Evolutionary conservation across 176 grass and related monocot species (phyloP).

Genomic region (Poa annua): DNA sequence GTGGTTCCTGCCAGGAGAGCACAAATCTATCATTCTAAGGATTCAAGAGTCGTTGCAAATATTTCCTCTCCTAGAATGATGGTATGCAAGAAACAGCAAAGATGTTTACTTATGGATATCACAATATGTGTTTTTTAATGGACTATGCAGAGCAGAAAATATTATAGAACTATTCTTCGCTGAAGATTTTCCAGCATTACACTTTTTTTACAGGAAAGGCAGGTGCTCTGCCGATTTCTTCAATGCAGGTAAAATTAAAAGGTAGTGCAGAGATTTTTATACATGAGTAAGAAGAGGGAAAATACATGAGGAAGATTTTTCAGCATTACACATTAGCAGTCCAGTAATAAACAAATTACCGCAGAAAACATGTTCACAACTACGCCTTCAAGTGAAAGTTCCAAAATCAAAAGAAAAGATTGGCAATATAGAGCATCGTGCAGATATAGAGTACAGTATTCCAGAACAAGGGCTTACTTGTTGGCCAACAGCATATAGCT

Average conservation of each 20-base stretch:
- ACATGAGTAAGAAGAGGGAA: neutral
- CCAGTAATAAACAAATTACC: slow-evolving; percentile 18
- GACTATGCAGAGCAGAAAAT: neutral
- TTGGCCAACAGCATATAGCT: slow-evolving; percentile 86
- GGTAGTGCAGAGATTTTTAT: neutral
- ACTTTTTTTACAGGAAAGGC: neutral
- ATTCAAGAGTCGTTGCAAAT: slow-evolving; percentile 20
- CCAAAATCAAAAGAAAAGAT: slow-evolving; percentile 1
- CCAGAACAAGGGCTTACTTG: slow-evolving; percentile 59
- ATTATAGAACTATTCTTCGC: neutral
- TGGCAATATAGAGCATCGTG: slow-evolving; percentile 13
- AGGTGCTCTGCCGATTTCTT: neutral
- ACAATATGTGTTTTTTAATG: neutral
- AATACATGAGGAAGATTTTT: slow-evolving; percentile 1
- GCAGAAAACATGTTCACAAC: slow-evolving; percentile 9
- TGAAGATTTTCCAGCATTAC: slow-evolving; percentile 33
- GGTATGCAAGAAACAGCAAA: slow-evolving; percentile 24
- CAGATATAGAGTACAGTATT: slow-evolving; percentile 32
- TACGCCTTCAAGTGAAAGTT: neutral
- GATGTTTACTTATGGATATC: neutral
- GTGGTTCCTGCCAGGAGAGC: slow-evolving; percentile 75
- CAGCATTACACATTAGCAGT: slow-evolving; percentile 24
- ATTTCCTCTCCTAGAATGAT: slow-evolving; percentile 26
- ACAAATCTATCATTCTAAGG: slow-evolving; percentile 31
- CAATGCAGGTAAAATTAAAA: neutral